Evolutionary conservation across 257 asterid genomes (phyloP), one percentile per base, ranked within the genome.

Genomic region (Cordia subcordata): DNA sequence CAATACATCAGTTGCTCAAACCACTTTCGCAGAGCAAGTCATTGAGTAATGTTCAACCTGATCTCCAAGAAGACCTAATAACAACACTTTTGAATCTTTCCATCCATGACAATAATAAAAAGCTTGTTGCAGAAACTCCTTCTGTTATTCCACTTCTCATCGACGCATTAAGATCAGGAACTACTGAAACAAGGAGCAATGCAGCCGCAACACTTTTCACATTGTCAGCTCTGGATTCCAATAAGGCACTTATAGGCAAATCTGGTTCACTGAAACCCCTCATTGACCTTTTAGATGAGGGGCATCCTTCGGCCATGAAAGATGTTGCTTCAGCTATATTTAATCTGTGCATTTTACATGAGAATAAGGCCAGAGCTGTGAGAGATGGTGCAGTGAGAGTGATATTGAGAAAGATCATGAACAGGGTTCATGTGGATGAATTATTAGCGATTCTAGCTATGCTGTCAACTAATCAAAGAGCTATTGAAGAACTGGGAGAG

Each of bases 141-240:
- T 68, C 16, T 57, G 95, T 78, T 47, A 73, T 93, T 64, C 86
- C 86, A 12, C 71, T 87, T 57, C 93, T 93, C 12, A 57, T 82
- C 42, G 82, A 71, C 21, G 95, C 97, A 2, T 53, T 93, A 37
- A 67, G 55, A 50, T 66, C 74, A 0, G 99, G 96, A 54, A 86
- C 95, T 1, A 68, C 83, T 4, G 84, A 80, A 35, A 90, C 90
- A 0, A 80, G 87, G 75, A 83, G 87, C 73, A 93, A 93, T 70
- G 95, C 98, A 14, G 95, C 98, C 3, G 98, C 98, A 9, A 82
- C 98, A 33, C 82, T 91, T 50, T 91, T 91, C 76, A 83, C 96
- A 5, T 60, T 91, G 44, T 79, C 92, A 0, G 94, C 96, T n/a
- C 83, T 85, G 18, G 90, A 87, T 57, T 79, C 96, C 4, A 91